Base-by-base conservation (phyloP, 2,329 filamentous ascomycete genomes). In the Zarea fungicola region DNA sequence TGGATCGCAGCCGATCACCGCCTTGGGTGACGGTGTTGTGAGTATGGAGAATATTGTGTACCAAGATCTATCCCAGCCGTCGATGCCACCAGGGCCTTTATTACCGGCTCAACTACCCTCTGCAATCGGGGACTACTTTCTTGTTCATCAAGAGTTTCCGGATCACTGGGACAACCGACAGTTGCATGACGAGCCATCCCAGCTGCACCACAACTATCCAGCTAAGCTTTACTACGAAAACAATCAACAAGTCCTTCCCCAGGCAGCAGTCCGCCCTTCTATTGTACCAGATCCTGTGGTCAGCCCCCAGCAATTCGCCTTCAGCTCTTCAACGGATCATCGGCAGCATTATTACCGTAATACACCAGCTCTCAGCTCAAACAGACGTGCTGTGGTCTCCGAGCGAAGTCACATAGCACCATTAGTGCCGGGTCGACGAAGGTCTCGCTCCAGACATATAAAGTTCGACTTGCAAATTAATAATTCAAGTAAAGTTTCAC, bases 21-120 rank as follows among this genome's bases (percentile, higher is more conserved):
- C 60, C 29, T 54, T 62, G 39, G 55, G 57, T 52, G 60, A 67
- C 51, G 66, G 68, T 56, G 57, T 58, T 58, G 68, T 70, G 53
- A 59, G 58, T 48, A 61, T 69, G 53, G 62, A 62, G 25, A 60
- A 66, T 46, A 54, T 66, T 21, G 59, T 56, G 14, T 64, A 65
- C 53, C 63, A 64, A 36, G 51, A 54, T 22, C 43, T 51, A 4
- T 46, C 51, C n/a, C 51, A 56, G 14, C 41, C 54, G 11, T n/a
- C 16, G 54, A 40, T 22, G 29, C 48, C 3, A 41, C 44, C 48
- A 21, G 13, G 60, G 37, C 60, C 64, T 54, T 61, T 67, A 57
- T 63, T 63, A 50, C 41, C 41, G 35, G 26, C 48, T 9, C 48
- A 44, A 6, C 18, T 45, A 23, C 48, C 42, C 3, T 6, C 19